phyloP scores from a whole-genome alignment of 495 filamentous ascomycete genomes.

The Tuber borchii region DNA sequence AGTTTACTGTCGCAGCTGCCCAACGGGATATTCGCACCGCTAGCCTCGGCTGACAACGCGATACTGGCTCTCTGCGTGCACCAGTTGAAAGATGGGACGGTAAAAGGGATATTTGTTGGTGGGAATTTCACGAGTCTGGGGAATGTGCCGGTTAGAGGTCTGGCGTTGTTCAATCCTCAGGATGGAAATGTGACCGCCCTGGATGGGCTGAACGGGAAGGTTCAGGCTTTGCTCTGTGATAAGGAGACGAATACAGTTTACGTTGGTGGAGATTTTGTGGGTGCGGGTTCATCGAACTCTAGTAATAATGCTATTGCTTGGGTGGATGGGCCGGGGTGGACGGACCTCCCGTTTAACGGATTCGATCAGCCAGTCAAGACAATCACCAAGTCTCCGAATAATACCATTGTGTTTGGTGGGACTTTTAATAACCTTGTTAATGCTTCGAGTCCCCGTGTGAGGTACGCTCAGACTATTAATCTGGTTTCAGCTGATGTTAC shows the following conservation, averaged over 20 bases:
- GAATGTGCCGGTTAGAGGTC: conserved; percentile 63
- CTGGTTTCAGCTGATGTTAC: conserved; percentile 68
- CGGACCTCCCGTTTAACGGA: conserved; percentile 78
- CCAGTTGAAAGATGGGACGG: conserved; percentile 57
- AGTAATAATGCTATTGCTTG: conserved; percentile 84
- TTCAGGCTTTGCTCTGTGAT: conserved; percentile 77
- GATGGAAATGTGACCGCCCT: conserved; percentile 62
- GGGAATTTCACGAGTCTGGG: conserved; percentile 96
- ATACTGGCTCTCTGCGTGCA: conserved; percentile 86
- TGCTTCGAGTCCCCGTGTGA: conserved; percentile 55
- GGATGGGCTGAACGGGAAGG: conserved; percentile 70
- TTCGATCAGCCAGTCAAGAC: conserved; percentile 90
- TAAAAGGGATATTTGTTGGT: conserved; percentile 71
- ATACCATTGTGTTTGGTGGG: conserved; percentile 85
- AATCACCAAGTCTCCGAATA: conserved; percentile 69
- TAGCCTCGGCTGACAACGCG: conserved; percentile 69
- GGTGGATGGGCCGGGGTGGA: conserved; percentile 67
- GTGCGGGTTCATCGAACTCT: conserved; percentile 53
- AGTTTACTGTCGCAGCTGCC: conserved; percentile 76
- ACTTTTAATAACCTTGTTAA: conserved; percentile 89
- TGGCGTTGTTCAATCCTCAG: conserved; percentile 71
- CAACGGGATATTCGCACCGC: conserved; percentile 70
- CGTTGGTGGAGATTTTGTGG: conserved; percentile 78
- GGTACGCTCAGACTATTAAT: conserved; percentile 71
- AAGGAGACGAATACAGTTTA: conserved; percentile 75